phyloP scores from a whole-genome alignment of 352 stramenopile genomes.

The Pythium scleroteichum region DNA sequence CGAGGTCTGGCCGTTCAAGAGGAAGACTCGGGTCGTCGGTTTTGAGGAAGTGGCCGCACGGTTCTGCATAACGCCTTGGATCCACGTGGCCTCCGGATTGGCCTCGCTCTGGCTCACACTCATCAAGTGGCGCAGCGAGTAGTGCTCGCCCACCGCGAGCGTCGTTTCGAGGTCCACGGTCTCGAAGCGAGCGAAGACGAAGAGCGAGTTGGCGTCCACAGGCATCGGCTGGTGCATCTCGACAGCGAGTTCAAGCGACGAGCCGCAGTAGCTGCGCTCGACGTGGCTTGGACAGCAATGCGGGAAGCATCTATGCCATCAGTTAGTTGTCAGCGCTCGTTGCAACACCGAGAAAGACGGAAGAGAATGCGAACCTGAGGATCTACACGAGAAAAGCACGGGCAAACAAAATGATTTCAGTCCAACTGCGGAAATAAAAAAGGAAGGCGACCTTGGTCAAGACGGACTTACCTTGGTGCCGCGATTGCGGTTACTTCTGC shows the following conservation, averaged over 20 bases:
- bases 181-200: constrained; percentile 31
- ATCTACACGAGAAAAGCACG: background rate
- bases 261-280: constrained; percentile 32
- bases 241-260: constrained; percentile 26
- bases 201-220: constrained; percentile 13
- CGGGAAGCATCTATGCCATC: constrained; percentile 8
- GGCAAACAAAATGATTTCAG: background rate
- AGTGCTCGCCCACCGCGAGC: constrained; percentile 15
- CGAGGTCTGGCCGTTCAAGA: constrained; percentile 26
- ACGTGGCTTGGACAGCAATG: constrained; percentile 26
- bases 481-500: constrained; percentile 48
- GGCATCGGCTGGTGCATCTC: constrained; percentile 11
- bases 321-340: background rate
- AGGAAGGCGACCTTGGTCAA: background rate
- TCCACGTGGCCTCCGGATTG: constrained; percentile 26
- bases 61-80: constrained; percentile 19
- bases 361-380: background rate
- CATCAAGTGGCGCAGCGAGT: constrained; percentile 19
- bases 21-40: constrained; percentile 21
- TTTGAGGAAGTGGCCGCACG: background rate
- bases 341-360: background rate
- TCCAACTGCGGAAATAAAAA: background rate
- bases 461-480: constrained; percentile 37
- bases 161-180: constrained; percentile 18
- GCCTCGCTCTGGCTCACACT: constrained; percentile 25